Evolutionary conservation across 768 basidiomycete genomes (phyloP).

Genomic region (Pholiota molesta): DNA sequence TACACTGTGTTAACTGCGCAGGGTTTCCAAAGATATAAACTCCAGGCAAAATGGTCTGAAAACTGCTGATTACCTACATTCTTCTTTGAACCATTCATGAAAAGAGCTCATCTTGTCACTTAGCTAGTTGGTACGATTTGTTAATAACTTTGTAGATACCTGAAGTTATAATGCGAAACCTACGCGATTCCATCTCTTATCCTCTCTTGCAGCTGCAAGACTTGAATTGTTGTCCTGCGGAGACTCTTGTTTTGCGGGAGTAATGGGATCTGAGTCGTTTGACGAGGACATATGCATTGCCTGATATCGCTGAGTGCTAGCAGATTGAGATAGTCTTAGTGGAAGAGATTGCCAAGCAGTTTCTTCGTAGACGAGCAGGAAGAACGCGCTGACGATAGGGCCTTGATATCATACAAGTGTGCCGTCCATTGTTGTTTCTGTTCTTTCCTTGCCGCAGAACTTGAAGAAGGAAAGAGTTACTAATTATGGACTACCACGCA

Average conservation of each 20-base stretch:
- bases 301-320: neutral
- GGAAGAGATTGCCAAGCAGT: neutral
- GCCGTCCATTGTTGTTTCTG: no score
- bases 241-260: neutral
- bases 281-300: neutral
- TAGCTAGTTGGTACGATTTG: constrained; percentile 19
- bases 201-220: constrained; percentile 22
- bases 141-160: neutral
- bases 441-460: no score
- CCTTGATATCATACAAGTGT: no score
- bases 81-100: constrained; percentile 48
- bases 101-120: constrained; percentile 38
- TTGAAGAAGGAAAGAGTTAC: no score
- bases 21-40: constrained; percentile 14
- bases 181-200: constrained; percentile 29
- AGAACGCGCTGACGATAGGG: neutral
- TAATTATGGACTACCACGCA: no score
- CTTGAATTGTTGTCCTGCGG: neutral
- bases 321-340: neutral
- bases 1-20: constrained; percentile 46
- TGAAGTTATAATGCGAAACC: neutral
- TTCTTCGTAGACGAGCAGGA: neutral
- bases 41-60: neutral
- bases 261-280: neutral
- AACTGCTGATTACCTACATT: constrained; percentile 41